Conservation (phyloP, 345 rosid genomes). For the Pelargonium nanum region DNA sequence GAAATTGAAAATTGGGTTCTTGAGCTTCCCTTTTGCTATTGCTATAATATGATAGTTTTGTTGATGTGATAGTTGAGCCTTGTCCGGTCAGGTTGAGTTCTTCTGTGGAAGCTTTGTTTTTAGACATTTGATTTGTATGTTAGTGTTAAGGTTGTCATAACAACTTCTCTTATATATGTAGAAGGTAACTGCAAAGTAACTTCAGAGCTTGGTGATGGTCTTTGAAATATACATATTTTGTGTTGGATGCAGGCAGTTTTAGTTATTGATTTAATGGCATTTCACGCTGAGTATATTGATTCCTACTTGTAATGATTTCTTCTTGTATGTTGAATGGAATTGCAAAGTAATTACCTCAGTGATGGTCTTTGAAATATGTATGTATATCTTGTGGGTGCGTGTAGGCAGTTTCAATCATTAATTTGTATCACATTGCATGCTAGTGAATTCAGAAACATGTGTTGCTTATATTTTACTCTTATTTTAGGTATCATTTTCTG, state of each 20-base stretch:
- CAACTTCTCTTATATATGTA: too few relatives aligned
- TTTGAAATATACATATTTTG: background rate
- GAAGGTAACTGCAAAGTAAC: background rate
- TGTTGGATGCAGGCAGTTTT: background rate
- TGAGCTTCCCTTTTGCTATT: too few relatives aligned
- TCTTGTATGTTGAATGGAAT: background rate
- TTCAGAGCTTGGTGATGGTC: background rate
- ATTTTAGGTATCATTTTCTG: constrained; percentile 61
- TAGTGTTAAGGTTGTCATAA: background rate
- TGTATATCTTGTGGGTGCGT: too few relatives aligned
- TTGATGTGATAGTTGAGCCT: too few relatives aligned
- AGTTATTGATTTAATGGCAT: background rate
- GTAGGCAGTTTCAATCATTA: too few relatives aligned
- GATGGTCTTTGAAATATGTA: background rate
- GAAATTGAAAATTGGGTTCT: background rate
- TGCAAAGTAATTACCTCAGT: background rate
- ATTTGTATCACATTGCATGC: background rate
- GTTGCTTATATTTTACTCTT: background rate
- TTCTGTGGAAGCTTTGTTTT: background rate
- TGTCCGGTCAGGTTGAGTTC: background rate
- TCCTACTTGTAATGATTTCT: background rate
- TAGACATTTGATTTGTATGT: too few relatives aligned
- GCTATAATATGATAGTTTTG: too few relatives aligned
- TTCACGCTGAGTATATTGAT: background rate
- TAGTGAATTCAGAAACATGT: background rate